A percentile compares a stretch with the other conserved stretches of the same genome.
Evolutionary conservation across 805 yeast species (phyloP).

Genomic region (Jamesozyma lodderae): DNA sequence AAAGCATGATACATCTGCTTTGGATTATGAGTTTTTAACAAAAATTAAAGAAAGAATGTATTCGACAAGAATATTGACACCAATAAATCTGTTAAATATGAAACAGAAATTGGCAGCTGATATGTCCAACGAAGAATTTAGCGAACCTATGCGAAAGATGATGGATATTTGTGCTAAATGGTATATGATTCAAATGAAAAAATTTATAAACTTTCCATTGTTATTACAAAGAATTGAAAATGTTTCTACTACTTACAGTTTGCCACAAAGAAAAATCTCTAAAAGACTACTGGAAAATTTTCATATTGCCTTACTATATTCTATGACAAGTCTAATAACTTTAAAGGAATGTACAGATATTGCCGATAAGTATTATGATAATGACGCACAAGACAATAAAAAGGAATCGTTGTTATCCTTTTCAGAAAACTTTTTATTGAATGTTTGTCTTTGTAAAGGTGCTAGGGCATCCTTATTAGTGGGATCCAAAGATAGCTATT

Average conservation of each 20-base stretch:
- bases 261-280: slow-evolving; percentile 3
- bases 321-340: slow-evolving; percentile 4
- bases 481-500: slow-evolving; percentile 4
- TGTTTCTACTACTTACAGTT: background rate
- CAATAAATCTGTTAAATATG: slow-evolving; percentile 10
- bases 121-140: slow-evolving; percentile 2
- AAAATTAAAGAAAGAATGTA: slow-evolving; percentile 9
- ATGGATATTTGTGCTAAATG: slow-evolving; percentile 10
- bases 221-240: slow-evolving; percentile 3
- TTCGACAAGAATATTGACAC: slow-evolving; percentile 9
- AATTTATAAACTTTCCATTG: slow-evolving; percentile 7
- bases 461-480: slow-evolving; percentile 5
- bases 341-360: slow-evolving; percentile 3
- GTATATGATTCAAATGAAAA: slow-evolving; percentile 14
- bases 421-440: slow-evolving; percentile 13
- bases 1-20: slow-evolving; percentile 1
- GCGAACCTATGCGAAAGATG: slow-evolving; percentile 6
- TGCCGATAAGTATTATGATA: slow-evolving; percentile 5
- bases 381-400: background rate
- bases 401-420: slow-evolving; percentile 6
- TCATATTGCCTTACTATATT: slow-evolving; percentile 2
- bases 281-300: slow-evolving; percentile 8
- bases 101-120: slow-evolving; percentile 1
- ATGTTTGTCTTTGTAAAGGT: slow-evolving; percentile 11
- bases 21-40: slow-evolving; percentile 5